These are phyloP conservation scores for Ceratobasidium sp. DNA, from an alignment of 1,284 basidiomycete genomes.

Conservation along the genomic window DNA sequence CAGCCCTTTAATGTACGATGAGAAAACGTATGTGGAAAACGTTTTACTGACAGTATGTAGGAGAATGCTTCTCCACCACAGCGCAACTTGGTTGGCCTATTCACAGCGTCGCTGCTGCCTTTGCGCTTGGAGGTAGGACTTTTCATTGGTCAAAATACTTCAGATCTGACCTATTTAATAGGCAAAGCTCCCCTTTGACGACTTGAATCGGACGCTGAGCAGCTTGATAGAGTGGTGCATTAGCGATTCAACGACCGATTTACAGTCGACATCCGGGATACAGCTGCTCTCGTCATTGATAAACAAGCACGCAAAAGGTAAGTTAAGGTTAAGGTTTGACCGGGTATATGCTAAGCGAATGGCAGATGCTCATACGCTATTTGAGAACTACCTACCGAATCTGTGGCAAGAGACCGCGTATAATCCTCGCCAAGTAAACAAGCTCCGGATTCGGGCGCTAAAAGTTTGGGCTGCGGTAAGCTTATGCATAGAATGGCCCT, in stretches of 20 bases:
- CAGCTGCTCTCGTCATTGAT: constrained; percentile 71
- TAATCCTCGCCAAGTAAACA: constrained; percentile 37
- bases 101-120: constrained; percentile 68
- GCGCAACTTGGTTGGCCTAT: constrained; percentile 69
- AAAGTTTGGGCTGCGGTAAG: constrained; percentile 75
- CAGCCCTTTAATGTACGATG: constrained; percentile 57
- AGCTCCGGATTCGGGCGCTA: constrained; percentile 55
- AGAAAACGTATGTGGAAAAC: background rate
- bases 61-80: constrained; percentile 56
- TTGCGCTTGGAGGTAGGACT: constrained; percentile 67
- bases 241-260: constrained; percentile 56
- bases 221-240: constrained; percentile 67
- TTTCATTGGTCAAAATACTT: too few species aligned
- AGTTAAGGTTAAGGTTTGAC: constrained; percentile 36
- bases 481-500: constrained; percentile 40
- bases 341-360: background rate
- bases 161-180: constrained; percentile 46
- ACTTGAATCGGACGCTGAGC: constrained; percentile 61
- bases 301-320: constrained; percentile 78
- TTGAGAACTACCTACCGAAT: constrained; percentile 42
- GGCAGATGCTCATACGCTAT: constrained; percentile 45
- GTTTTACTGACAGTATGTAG: constrained; percentile 49
- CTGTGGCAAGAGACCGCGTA: constrained; percentile 23
- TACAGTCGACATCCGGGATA: constrained; percentile 67
- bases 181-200: constrained; percentile 59